These are phyloP conservation scores for Syzygium oleosum DNA, from an alignment of 345 rosid species.

Conservation along the genomic window DNA sequence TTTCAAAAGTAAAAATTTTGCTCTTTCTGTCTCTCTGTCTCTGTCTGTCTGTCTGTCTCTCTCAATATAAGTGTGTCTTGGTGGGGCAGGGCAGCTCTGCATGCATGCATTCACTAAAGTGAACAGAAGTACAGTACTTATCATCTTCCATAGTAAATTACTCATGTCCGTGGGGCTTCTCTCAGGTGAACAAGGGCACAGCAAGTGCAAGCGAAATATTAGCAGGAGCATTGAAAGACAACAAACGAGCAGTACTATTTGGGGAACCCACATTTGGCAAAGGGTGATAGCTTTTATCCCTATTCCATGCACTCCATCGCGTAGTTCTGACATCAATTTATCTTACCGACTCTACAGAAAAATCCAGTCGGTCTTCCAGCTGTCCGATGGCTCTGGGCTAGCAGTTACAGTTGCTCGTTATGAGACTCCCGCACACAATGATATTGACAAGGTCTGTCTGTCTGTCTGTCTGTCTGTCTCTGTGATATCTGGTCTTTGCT, in stretches of 20 bases:
- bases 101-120: neutral
- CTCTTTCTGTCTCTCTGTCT: neutral
- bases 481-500: neutral
- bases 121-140: neutral
- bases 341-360: slow-evolving; percentile 44
- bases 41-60: neutral
- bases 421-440: slow-evolving; percentile 87
- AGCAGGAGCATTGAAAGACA: slow-evolving; percentile 94
- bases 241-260: slow-evolving; percentile 71
- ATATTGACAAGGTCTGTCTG: slow-evolving; percentile 67
- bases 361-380: slow-evolving; percentile 90
- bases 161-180: neutral
- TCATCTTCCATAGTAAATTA: neutral
- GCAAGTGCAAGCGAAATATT: slow-evolving; percentile 98
- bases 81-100: neutral
- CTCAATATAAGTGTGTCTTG: neutral
- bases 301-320: neutral
- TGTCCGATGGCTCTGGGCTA: slow-evolving; percentile 95
- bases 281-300: slow-evolving; percentile 51
- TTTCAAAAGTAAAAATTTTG: neutral
- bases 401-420: slow-evolving; percentile 94
- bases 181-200: slow-evolving; percentile 92
- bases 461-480: neutral
- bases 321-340: neutral
- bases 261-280: slow-evolving; percentile 94